Conservation (phyloP, 495 filamentous ascomycete genomes). For the Thozetella sp. region DNA sequence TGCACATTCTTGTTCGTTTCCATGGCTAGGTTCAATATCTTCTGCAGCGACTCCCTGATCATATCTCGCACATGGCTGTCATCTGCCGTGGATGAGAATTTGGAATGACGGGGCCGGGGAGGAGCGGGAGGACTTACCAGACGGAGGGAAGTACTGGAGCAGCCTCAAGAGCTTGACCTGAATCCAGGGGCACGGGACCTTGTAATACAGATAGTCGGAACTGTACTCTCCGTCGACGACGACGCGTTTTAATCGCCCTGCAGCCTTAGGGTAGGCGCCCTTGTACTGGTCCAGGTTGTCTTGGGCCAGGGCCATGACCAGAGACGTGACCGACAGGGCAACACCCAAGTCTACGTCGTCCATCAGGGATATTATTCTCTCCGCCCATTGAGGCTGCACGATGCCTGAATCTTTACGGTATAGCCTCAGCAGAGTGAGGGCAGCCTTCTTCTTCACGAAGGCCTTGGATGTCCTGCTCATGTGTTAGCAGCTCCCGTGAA, state of each 20-base stretch:
- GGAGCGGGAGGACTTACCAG: conserved; percentile 59
- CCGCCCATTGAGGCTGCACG: conserved; percentile 95
- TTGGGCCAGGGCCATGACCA: conserved; percentile 94
- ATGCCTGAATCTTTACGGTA: conserved; percentile 94
- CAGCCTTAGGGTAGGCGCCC: conserved; percentile 91
- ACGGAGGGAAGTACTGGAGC: conserved; percentile 95
- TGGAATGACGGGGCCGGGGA: neutral
- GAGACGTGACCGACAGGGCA: conserved; percentile 90
- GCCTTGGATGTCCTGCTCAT: conserved; percentile 81
- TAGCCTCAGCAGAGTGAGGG: conserved; percentile 89
- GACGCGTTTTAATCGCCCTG: conserved; percentile 82
- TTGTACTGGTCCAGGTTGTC: conserved; percentile 93
- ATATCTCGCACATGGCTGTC: conserved; percentile 90
- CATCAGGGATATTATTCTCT: conserved; percentile 97
- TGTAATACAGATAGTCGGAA: conserved; percentile 95
- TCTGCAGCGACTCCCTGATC: conserved; percentile 88
- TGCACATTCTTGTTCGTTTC: conserved; percentile 98
- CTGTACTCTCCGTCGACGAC: conserved; percentile 87
- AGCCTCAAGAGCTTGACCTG: conserved; percentile 92
- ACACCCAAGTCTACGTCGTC: conserved; percentile 96
- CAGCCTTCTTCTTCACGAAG: conserved; percentile 99
- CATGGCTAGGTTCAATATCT: conserved; percentile 86
- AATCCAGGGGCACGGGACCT: conserved; percentile 98
- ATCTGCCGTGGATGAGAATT: conserved; percentile 53
- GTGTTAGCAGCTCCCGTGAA: too few species aligned